Evolutionary conservation across 306 rosid species (phyloP).

Genomic region (Oxytropis ochrocephala): DNA sequence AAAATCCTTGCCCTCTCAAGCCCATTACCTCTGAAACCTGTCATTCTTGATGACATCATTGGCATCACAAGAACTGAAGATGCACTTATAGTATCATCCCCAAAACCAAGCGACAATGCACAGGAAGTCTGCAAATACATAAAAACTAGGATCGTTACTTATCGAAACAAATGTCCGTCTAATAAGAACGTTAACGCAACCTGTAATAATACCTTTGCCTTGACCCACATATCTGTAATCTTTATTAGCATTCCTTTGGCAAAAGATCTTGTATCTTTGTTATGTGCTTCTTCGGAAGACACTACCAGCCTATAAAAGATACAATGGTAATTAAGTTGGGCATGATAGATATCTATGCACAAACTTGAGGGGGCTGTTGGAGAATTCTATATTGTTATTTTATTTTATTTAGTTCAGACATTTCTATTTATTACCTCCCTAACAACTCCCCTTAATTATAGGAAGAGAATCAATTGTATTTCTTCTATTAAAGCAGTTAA

Average conservation of each 20-base stretch:
- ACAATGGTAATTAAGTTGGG: background rate
- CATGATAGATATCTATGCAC: too few species aligned
- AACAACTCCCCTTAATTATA: too few species aligned
- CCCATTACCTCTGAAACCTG: constrained; percentile 82
- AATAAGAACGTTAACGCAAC: background rate
- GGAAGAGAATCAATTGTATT: too few species aligned
- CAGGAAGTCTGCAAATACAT: constrained; percentile 54
- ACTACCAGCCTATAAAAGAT: constrained; percentile 40
- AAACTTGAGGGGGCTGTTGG: too few species aligned
- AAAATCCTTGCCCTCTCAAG: constrained; percentile 57
- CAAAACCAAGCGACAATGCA: constrained; percentile 70
- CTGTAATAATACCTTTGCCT: constrained; percentile 59
- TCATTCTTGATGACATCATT: constrained; percentile 91
- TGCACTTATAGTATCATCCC: constrained; percentile 86
- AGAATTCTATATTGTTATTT: too few species aligned
- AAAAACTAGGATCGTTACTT: constrained; percentile 2
- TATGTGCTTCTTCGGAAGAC: constrained; percentile 53
- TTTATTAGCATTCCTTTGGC: constrained; percentile 54
- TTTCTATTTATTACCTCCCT: too few species aligned
- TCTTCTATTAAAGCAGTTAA: too few species aligned
- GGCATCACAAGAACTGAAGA: constrained; percentile 96
- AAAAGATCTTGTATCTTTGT: constrained; percentile 46
- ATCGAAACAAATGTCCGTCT: background rate
- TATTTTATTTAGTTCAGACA: too few species aligned
- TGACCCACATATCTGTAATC: constrained; percentile 42